A percentile compares a stretch with the other conserved stretches of the same genome.
These are phyloP conservation scores for Medicago arabica DNA, from an alignment of 306 rosid genomes.

Conservation along the genomic window DNA sequence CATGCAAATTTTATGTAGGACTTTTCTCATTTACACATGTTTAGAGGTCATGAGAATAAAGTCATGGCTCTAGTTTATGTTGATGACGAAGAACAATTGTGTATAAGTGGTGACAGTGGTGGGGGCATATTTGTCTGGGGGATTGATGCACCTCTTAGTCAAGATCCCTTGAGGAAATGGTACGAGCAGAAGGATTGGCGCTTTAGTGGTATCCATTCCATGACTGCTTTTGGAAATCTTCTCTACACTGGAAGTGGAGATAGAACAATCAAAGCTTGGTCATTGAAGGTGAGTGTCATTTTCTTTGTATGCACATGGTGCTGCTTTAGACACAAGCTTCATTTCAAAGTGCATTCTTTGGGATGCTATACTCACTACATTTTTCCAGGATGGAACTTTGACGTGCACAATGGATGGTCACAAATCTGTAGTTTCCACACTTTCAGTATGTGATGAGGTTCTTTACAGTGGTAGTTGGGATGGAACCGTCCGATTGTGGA, in stretches of 20 bases:
- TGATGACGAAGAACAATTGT: conserved; percentile 74
- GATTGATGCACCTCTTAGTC: conserved; percentile 56
- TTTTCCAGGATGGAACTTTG: conserved; percentile 72
- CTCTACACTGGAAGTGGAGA: conserved; percentile 92
- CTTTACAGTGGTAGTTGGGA: conserved; percentile 99
- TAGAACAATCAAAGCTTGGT: conserved; percentile 88
- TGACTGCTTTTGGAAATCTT: conserved; percentile 61
- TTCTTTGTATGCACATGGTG: conserved; percentile 23
- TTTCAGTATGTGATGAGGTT: conserved; percentile 66
- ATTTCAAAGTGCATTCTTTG: conserved; percentile 35
- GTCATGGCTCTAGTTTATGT: conserved; percentile 76
- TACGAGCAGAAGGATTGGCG: conserved; percentile 94
- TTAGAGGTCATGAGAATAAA: conserved; percentile 85
- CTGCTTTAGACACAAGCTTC: conserved; percentile 26
- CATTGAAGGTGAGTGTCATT: conserved; percentile 58
- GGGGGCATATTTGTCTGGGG: conserved; percentile 86
- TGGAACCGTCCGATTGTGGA: conserved; percentile 92
- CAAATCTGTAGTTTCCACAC: conserved; percentile 83
- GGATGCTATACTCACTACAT: conserved; percentile 24
- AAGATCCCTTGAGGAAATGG: conserved; percentile 79
- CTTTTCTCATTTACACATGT: conserved; percentile 78
- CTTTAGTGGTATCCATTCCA: conserved; percentile 85
- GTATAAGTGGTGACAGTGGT: conserved; percentile 87
- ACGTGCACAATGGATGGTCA: conserved; percentile 84
- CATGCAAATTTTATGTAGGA: conserved; percentile 61